Base-by-base conservation (phyloP, 768 basidiomycete genomes). In the Tulasnella sp. region DNA sequence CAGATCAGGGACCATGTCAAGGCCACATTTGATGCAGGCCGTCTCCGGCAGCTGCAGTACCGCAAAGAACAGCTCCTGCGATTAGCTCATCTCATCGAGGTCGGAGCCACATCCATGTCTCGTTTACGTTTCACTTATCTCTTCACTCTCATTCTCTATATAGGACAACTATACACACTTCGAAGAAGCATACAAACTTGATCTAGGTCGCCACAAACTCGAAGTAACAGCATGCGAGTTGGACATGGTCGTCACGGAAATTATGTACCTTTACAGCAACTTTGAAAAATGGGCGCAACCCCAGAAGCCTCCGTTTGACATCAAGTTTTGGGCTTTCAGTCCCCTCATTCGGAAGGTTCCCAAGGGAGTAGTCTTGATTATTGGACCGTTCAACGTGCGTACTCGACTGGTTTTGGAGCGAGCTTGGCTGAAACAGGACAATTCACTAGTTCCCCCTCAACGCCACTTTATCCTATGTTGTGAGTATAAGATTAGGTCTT, bases 241-340 rank as follows among this genome's bases (percentile, higher is more conserved):
- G 75, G 85, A 86, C 64, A 83, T 89, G 6, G 87, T 88, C n/a
- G 86, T 93, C 28, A 82, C 84, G 24, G 94, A 89, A 79, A 86
- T 87, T 82, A 87, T 88, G 83, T 83, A 85, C 0, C 90, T 91
- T 20, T 90, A 92, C 83, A 87, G 90, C 64, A 89, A 89, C 80
- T 89, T 97, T 72, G 92, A 91, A 44, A 91, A 90, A 83, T 96
- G 95, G 96, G 87, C 92, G 0, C 91, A 91, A 83, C 88, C 93
- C 0, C 89, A 92, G 79, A 89, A 86, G 44, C 88, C 91, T 2
- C 83, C 89, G 0, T 93, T 93, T 83, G 88, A 85, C 42, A 24
- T 93, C 78, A 91, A 88, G 83, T 93, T 88, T 83, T 87, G 86
- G 9, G 86, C 90, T 0, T 90, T 94, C 88, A 87, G 88, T 11